These are phyloP conservation scores for Aurifilum marmelostoma DNA, from an alignment of 2,329 filamentous ascomycete species.

Conservation along the genomic window DNA sequence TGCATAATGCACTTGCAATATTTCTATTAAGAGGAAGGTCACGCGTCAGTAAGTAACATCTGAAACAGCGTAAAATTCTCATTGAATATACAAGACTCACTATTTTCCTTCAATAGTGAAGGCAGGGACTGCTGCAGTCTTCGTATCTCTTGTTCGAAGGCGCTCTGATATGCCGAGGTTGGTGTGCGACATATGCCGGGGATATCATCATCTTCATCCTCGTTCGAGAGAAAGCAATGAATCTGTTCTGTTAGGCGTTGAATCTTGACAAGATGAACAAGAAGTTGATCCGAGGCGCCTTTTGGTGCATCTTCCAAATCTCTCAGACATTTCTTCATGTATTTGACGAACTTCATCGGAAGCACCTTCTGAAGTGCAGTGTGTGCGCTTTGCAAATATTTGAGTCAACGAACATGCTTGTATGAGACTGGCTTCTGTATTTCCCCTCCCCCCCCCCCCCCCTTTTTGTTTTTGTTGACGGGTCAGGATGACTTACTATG, in stretches of 20 bases:
- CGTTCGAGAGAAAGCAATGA: slow-evolving; percentile 42
- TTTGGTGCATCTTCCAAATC: slow-evolving; percentile 49
- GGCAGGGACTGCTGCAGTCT: slow-evolving; percentile 44
- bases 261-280: slow-evolving; percentile 52
- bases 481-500: slow-evolving; percentile 47
- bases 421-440: not conserved
- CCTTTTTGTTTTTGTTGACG: not conserved
- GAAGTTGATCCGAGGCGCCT: slow-evolving; percentile 49
- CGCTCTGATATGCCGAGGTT: slow-evolving; percentile 48
- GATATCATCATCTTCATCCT: slow-evolving; percentile 41
- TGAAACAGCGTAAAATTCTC: not conserved
- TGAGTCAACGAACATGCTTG: not conserved
- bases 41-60: not conserved
- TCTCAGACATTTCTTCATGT: slow-evolving; percentile 54
- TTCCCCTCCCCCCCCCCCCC: too few relatives aligned
- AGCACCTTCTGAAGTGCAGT: slow-evolving; percentile 50
- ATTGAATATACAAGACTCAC: slow-evolving; percentile 36
- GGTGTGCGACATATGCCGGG: slow-evolving; percentile 45
- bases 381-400: slow-evolving; percentile 41
- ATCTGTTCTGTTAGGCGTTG: slow-evolving; percentile 58
- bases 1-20: slow-evolving; percentile 45
- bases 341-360: slow-evolving; percentile 54
- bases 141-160: slow-evolving; percentile 51
- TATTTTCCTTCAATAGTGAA: slow-evolving; percentile 40
- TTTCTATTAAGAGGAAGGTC: slow-evolving; percentile 35